Conservation (phyloP, 2,329 filamentous ascomycete genomes). For the Dryadomyces quercus-mongolicae region DNA sequence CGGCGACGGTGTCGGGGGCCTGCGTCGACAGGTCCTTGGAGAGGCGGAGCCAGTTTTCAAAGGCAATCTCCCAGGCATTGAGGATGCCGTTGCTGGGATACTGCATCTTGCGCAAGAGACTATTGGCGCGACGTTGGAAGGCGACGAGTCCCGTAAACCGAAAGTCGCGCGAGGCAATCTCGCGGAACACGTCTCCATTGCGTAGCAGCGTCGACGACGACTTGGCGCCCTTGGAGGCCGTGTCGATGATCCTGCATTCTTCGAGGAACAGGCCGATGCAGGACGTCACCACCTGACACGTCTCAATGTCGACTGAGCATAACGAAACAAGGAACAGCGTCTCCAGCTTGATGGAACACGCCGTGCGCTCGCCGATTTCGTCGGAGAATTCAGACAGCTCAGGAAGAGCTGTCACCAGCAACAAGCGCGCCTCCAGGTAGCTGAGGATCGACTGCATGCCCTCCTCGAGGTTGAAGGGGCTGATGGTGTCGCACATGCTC, state of each 20-base stretch:
- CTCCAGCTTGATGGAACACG: constrained; percentile 44
- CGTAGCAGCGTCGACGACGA: constrained; percentile 40
- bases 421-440: constrained; percentile 43
- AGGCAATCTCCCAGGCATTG: constrained; percentile 53
- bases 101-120: constrained; percentile 46
- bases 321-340: constrained; percentile 50
- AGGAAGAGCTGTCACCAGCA: constrained; percentile 41
- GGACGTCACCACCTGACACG: constrained; percentile 50
- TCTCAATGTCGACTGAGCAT: constrained; percentile 53
- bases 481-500: constrained; percentile 36
- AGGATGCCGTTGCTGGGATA: constrained; percentile 55
- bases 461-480: constrained; percentile 27
- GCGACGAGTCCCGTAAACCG: constrained; percentile 57
- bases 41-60: constrained; percentile 51
- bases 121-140: constrained; percentile 54
- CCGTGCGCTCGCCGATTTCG: constrained; percentile 41
- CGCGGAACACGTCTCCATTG: constrained; percentile 48
- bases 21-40: constrained; percentile 51
- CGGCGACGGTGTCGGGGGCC: constrained; percentile 37
- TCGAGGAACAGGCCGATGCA: constrained; percentile 52
- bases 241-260: constrained; percentile 44
- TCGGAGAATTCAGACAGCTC: constrained; percentile 41
- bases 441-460: constrained; percentile 36
- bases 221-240: constrained; percentile 35
- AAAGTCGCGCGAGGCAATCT: constrained; percentile 51